Evolutionary conservation across 2,329 filamentous ascomycete genomes (phyloP), one percentile per base, ranked within the genome.

Genomic region (Exophiala dermatitidis): DNA sequence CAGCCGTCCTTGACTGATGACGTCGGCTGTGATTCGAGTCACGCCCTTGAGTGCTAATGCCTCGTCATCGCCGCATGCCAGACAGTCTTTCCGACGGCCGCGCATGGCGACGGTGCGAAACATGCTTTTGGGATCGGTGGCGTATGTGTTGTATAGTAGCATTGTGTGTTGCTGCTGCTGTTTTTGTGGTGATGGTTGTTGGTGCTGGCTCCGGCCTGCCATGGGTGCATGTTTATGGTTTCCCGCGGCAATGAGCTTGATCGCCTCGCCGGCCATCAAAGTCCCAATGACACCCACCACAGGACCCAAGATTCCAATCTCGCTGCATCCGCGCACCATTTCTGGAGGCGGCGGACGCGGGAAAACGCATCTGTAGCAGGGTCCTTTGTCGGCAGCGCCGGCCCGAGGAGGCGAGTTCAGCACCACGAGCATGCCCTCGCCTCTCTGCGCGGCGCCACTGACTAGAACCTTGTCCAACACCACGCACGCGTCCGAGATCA

Each of bases 261-360:
- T 83, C 0, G 88, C 83, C 71, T 97, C 90, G 1, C 95, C 74
- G 0, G 93, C 91, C 72, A 97, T 93, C 52, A 97, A 72, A 0
- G 95, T 84, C 5, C 93, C 93, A 88, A 98, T 96, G 0, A 83
- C 78, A 0, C 93, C 93, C 0, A 98, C 93, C 0, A 96, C 90
- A 0, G 93, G 90, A 0, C 93, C 93, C 1, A 98, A 65, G 5
- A 98, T 90, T 0, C 93, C 93, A 6, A 90, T 91, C 67, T 98
- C 93, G 38, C 90, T 89, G 65, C 93, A 98, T 55, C 85, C 89
- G 1, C 88, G 77, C 0, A 96, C 85, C 52, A 82, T 89, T 40
- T 87, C 86, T 0, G 88, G 81, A 0, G 91, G 90, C 0, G 93
- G 90, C 0, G 93, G 90, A 36, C 79, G 85, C 0, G 90, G 90